phyloP scores from a whole-genome alignment of 1,139 yeast species.

The Sugiyamaella castrensis region DNA sequence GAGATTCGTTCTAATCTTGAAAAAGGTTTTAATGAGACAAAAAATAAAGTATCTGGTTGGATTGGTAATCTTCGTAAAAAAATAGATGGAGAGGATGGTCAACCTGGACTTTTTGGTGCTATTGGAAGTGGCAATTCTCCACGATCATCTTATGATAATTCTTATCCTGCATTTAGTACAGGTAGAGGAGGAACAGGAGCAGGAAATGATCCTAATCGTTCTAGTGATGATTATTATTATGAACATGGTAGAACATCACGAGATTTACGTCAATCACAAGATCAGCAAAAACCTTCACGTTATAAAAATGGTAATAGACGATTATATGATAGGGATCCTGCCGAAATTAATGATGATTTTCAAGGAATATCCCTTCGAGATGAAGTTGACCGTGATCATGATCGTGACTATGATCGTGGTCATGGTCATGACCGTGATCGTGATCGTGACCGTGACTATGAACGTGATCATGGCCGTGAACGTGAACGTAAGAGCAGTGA shows the following conservation, averaged over 20 bases:
- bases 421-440: slow-evolving; percentile 36
- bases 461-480: slow-evolving; percentile 35
- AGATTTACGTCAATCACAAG: background rate
- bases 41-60: slow-evolving; percentile 76
- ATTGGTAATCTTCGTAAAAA: slow-evolving; percentile 68
- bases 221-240: slow-evolving; percentile 19
- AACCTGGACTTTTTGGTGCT: slow-evolving; percentile 26
- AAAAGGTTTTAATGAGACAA: slow-evolving; percentile 83
- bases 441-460: too few species aligned
- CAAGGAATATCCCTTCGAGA: slow-evolving; percentile 53
- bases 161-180: background rate
- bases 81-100: slow-evolving; percentile 40
- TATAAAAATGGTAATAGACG: slow-evolving; percentile 19
- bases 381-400: slow-evolving; percentile 41
- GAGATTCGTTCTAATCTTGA: slow-evolving; percentile 68
- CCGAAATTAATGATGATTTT: slow-evolving; percentile 50
- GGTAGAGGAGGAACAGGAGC: too few species aligned
- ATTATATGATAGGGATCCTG: slow-evolving; percentile 28
- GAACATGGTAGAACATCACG: background rate
- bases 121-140: slow-evolving; percentile 23
- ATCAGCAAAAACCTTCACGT: slow-evolving; percentile 3
- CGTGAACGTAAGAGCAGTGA: slow-evolving; percentile 8
- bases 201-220: slow-evolving; percentile 1
- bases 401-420: slow-evolving; percentile 36
- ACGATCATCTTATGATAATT: slow-evolving; percentile 27